Evolutionary conservation across 805 yeast genomes (phyloP), one percentile per base, ranked within the genome.

Genomic region (Metschnikowia shivogae): DNA sequence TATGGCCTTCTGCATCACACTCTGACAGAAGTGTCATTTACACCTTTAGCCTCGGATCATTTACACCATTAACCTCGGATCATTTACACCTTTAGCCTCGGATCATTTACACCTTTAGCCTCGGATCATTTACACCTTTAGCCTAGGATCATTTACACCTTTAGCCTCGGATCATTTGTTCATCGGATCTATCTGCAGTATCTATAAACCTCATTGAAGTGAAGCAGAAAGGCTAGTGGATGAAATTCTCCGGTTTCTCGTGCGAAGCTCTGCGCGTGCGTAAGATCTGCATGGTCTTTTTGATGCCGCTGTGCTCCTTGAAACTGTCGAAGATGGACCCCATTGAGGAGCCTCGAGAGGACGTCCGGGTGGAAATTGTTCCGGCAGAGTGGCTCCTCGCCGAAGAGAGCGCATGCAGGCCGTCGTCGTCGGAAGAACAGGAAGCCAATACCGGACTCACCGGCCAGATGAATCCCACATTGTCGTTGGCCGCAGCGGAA

Each of bases 301-400:
- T 58, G 57, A 63, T 60, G 37, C 55, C 59, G 7, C 57, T 47
- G 47, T 55, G 57, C 39, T 64, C 70, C 50, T 58, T 60, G 34
- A 65, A 49, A 14, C 53, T 54, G 34, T 65, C 69, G 49, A 65
- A 60, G 10, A 65, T 53, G 9, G 61, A 57, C 6, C 69, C 67
- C 9, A 65, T 50, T 3, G 68, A 62, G 24, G 60, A 56, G n/a
- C 68, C 67, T n/a, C 70, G 54, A 1, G 54, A 46, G 5, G 56
- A 47, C 2, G 59, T 46, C 24, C 51, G 45, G n/a, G 50, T 43
- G 20, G 46, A 45, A 19, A 42, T 34, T 10, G 50, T 37, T 9
- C 53, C 53, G 5, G 57, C 49, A 4, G 54, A 47, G 22, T 43
- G 47, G 20, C 44, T 39, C 27, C 52, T 26, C 44, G 55, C 48